Evolutionary conservation across 192 early-diverging fungal genomes (phyloP), one percentile per base, ranked within the genome.

Genomic region (Jimgerdemannia flammicorona): DNA sequence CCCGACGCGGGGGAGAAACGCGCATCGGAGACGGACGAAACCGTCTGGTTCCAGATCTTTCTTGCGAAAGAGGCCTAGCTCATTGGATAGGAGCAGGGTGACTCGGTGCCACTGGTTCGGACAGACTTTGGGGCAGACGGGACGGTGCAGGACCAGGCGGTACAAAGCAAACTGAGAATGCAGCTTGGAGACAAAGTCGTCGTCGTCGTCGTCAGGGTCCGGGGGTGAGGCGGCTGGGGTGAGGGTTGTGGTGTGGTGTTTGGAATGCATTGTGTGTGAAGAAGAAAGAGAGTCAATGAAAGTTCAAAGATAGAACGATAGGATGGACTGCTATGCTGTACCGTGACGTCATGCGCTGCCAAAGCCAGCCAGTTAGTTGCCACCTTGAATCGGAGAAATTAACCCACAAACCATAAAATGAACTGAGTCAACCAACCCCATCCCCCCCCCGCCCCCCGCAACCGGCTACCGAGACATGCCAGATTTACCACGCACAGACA

Each of bases 71-170:
- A 82, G 64, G 11, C 77, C 77, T 29, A 78, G n/a, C 43, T 82
- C 81, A 43, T 82, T 82, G n/a, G 78, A 75, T 40, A 82, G 67
- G 49, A 75, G 54, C 0, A 82, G 18, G 59, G 78, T 77, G 3
- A 78, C 64, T 39, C 81, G 77, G 63, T 78, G 76, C 81, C 81
- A 82, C 3, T 75, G 72, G 9, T 66, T 42, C 6, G 41, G 67
- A 14, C 44, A 20, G 3, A 80, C 69, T 2, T 67, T 59, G n/a
- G 70, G 44, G 3, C 67, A 64, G 7, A 80, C 43, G 7, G 79
- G 74, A 10, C 67, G 73, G 3, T 72, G 70, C 71, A 80, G 42
- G 43, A 76, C 73, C 3, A 80, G 3, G 14, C 79, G 79, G 20
- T 80, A 80, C 29, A 80, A 20, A 19, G 74, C 66, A 70, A 80